Evolutionary conservation across 441 rosid genomes (phyloP).

Genomic region (Gossypium laxum): DNA sequence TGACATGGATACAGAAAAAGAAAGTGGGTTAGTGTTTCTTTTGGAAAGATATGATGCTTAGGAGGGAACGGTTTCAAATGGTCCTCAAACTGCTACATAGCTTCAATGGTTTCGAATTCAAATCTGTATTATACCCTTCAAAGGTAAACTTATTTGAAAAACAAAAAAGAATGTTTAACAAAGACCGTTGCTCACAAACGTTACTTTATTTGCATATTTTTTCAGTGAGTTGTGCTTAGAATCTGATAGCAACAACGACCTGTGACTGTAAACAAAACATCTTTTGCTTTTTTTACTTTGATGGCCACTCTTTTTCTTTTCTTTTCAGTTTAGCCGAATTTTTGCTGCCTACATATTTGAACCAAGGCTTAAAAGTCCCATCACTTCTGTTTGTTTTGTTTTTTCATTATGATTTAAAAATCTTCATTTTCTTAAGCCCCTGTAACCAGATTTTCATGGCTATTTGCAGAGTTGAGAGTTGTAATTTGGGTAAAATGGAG

Average conservation of each 20-base stretch:
- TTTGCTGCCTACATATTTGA: neutral
- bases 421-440: conserved; percentile 5
- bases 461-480: conserved; percentile 28
- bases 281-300: conserved; percentile 29
- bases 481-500: conserved; percentile 32
- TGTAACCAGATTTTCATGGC: conserved; percentile 22
- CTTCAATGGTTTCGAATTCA: conserved; percentile 34
- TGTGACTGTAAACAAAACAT: conserved; percentile 14
- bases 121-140: conserved; percentile 17
- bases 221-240: conserved; percentile 21
- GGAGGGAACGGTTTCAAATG: conserved; percentile 44
- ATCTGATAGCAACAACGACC: conserved; percentile 30
- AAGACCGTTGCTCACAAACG: conserved; percentile 37
- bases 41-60: neutral
- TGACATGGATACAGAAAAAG: conserved; percentile 14
- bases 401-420: conserved; percentile 2
- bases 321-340: neutral
- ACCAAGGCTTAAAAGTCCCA: neutral
- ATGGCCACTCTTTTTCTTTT: conserved; percentile 11
- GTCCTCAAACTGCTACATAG: conserved; percentile 4
- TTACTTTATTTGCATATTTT: conserved; percentile 19
- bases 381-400: conserved; percentile 6
- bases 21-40: neutral
- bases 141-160: conserved; percentile 31
- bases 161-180: conserved; percentile 2